A percentile compares a stretch with the other conserved stretches of the same genome.
These are phyloP conservation scores for Neurospora crassa DNA, from an alignment of 2,329 filamentous ascomycete genomes.

Conservation along the genomic window DNA sequence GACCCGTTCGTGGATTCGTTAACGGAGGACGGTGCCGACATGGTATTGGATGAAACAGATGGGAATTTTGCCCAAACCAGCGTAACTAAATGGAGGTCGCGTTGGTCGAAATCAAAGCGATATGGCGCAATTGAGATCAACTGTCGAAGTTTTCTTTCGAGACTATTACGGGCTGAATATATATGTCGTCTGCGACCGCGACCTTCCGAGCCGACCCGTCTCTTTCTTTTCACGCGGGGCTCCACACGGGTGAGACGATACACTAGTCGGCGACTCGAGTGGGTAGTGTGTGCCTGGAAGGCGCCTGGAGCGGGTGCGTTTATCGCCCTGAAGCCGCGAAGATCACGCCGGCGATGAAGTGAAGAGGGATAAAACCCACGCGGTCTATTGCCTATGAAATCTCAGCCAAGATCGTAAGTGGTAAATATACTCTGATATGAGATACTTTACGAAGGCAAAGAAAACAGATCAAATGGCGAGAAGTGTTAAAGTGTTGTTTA, in stretches of 20 bases:
- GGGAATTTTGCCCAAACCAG: background rate
- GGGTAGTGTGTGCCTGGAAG: background rate
- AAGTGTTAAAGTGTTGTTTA: background rate
- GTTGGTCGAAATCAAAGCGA: background rate
- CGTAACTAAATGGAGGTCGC: background rate
- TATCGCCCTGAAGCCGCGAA: background rate
- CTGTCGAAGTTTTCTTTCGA: background rate
- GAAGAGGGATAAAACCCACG: background rate
- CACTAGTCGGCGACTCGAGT: background rate
- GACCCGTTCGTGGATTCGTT: slow-evolving; percentile 1
- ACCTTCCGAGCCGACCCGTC: background rate
- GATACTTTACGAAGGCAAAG: background rate
- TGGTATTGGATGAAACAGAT: background rate
- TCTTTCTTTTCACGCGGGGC: background rate
- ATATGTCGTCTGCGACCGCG: background rate
- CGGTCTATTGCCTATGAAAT: background rate
- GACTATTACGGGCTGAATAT: background rate
- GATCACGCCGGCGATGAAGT: background rate
- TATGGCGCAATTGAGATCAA: background rate
- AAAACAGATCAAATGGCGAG: background rate
- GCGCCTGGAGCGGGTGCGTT: background rate
- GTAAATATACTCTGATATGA: background rate
- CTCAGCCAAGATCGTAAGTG: background rate
- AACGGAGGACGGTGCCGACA: background rate
- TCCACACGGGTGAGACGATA: background rate